Conservation (phyloP, 176 grass and related monocot genomes). For the Musa beccarii region DNA sequence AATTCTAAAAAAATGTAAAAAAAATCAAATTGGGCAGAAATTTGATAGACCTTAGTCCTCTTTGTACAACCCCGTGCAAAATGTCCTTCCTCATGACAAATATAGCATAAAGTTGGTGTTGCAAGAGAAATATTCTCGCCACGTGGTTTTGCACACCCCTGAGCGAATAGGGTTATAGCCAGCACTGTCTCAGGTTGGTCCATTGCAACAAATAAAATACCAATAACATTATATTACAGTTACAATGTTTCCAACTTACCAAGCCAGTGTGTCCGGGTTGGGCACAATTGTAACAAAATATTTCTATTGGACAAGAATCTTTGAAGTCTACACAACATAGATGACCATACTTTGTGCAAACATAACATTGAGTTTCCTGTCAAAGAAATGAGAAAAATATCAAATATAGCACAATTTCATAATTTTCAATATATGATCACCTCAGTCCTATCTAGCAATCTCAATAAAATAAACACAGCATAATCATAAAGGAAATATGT, state of each 20-base stretch:
- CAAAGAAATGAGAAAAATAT: constrained; percentile 12
- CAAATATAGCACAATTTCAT: background rate
- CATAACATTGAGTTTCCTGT: constrained; percentile 88
- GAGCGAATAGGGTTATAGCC: background rate
- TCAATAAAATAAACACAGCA: background rate
- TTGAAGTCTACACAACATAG: constrained; percentile 64
- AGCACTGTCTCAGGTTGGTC: background rate
- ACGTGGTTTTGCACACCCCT: constrained; percentile 89
- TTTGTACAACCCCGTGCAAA: constrained; percentile 76
- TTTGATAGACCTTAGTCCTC: constrained; percentile 26
- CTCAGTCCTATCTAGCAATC: background rate
- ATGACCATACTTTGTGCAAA: constrained; percentile 79
- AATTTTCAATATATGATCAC: background rate
- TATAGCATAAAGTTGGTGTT: constrained; percentile 17
- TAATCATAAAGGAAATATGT: background rate
- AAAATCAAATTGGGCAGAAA: constrained; percentile 10
- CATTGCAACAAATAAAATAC: background rate
- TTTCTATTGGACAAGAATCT: constrained; percentile 42
- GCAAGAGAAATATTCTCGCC: constrained; percentile 32
- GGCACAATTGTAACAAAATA: constrained; percentile 93
- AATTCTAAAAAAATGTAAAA: background rate
- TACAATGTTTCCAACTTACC: constrained; percentile 34
- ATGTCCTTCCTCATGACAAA: constrained; percentile 29
- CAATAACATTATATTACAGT: background rate
- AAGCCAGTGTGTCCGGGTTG: constrained; percentile 68